phyloP scores from a whole-genome alignment of 2,329 filamentous ascomycete genomes.

The Scedosporium dehoogii region DNA sequence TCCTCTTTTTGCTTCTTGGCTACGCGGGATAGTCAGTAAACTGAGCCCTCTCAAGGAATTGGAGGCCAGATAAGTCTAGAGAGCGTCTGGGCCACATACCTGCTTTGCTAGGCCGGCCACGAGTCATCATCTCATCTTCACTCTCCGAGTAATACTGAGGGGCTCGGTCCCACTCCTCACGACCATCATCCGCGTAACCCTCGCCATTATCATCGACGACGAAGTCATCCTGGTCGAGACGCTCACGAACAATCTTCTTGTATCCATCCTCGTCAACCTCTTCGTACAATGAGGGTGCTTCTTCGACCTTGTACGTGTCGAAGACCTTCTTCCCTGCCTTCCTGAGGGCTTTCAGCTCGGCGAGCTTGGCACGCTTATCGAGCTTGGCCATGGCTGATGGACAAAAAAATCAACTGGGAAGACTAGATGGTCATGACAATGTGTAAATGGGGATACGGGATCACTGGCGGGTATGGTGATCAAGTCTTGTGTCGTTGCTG shows the following conservation, averaged over 20 bases:
- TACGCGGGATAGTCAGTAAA: constrained; percentile 20
- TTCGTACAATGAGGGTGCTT: constrained; percentile 81
- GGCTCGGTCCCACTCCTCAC: constrained; percentile 83
- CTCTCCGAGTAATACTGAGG: constrained; percentile 63
- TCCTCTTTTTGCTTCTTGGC: constrained; percentile 84
- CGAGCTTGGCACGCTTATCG: constrained; percentile 43
- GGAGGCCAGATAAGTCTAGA: not conserved
- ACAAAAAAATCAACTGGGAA: not conserved
- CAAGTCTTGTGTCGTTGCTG: not conserved
- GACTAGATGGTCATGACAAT: constrained; percentile 6
- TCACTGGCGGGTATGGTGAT: not conserved
- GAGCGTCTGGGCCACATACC: constrained; percentile 24
- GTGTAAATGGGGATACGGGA: not conserved
- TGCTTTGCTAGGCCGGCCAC: constrained; percentile 40
- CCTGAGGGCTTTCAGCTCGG: constrained; percentile 75
- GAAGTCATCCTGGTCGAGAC: constrained; percentile 91
- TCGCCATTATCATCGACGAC: constrained; percentile 97
- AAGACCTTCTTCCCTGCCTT: constrained; percentile 86
- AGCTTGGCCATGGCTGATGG: constrained; percentile 1
- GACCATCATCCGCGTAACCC: constrained; percentile 91
- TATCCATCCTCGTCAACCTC: constrained; percentile 96
- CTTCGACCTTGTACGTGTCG: constrained; percentile 75
- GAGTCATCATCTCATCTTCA: constrained; percentile 49
- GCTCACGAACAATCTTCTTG: constrained; percentile 85
- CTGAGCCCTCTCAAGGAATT: not conserved